Percentiles rank a stretch among this genome's conserved stretches.
phyloP scores from a whole-genome alignment of 805 yeast species.

The Yarrowia keelungensis region DNA sequence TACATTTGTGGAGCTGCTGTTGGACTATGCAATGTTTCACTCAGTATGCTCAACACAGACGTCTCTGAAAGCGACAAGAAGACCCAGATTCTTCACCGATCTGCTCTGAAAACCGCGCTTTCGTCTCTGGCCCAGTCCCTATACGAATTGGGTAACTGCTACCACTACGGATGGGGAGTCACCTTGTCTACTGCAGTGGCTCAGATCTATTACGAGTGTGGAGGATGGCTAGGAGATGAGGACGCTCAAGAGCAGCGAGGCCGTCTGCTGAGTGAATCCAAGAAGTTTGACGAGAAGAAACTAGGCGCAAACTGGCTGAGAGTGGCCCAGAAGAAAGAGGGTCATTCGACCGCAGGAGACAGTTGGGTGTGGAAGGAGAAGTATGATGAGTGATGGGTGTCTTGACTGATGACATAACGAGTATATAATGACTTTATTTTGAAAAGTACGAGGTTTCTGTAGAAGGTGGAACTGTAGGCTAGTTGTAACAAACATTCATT shows the following conservation, averaged over 20 bases:
- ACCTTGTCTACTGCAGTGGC: neutral
- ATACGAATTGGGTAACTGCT: conserved; percentile 28
- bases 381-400: conserved; percentile 3
- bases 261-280: conserved; percentile 1
- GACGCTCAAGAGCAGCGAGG: conserved; percentile 39
- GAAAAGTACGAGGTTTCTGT: too few species aligned
- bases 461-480: too few species aligned
- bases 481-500: too few species aligned
- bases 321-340: conserved; percentile 22
- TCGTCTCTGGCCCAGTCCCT: conserved; percentile 13
- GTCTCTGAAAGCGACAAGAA: neutral
- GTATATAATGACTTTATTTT: too few species aligned
- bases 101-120: neutral
- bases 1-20: conserved; percentile 19
- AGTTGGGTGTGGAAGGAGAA: conserved; percentile 39
- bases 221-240: conserved; percentile 20
- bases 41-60: neutral
- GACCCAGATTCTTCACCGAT: neutral
- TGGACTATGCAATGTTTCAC: neutral
- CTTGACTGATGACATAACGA: too few species aligned
- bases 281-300: conserved; percentile 30
- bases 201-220: conserved; percentile 35
- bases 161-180: conserved; percentile 31
- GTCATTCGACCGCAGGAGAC: conserved; percentile 29
- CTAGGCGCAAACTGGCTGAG: conserved; percentile 26